Conservation (phyloP, 1,284 basidiomycete species). For the Cryptococcus maquisensis region DNA sequence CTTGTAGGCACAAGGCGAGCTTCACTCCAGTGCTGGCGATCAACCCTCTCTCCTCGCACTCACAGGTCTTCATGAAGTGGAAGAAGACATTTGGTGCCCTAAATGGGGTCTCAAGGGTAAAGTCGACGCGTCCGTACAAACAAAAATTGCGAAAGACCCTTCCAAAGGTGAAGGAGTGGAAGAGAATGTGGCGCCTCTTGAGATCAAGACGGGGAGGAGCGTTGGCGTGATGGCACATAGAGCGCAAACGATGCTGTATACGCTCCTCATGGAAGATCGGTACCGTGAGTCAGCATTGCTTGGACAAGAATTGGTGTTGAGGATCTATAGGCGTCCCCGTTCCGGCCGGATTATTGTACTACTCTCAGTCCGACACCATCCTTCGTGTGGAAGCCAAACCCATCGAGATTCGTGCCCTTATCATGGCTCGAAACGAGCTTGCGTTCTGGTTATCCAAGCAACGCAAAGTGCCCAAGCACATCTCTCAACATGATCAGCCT, state of each 20-base stretch:
- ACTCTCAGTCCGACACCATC: constrained; percentile 84
- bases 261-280: constrained; percentile 81
- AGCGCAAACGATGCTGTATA: constrained; percentile 97
- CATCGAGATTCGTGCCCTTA: constrained; percentile 79
- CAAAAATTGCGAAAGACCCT: constrained; percentile 52
- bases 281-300: constrained; percentile 56
- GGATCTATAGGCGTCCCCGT: constrained; percentile 28
- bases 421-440: constrained; percentile 79
- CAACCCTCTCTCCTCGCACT: constrained; percentile 58
- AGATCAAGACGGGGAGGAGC: constrained; percentile 90
- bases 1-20: constrained; percentile 58
- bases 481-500: neutral
- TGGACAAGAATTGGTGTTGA: neutral
- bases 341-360: constrained; percentile 79
- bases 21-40: constrained; percentile 52
- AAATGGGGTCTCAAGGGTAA: constrained; percentile 94
- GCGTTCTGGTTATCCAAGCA: constrained; percentile 62
- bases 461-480: constrained; percentile 14
- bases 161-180: constrained; percentile 31
- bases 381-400: constrained; percentile 70
- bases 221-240: constrained; percentile 82
- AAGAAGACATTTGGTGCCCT: constrained; percentile 97
- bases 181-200: constrained; percentile 60
- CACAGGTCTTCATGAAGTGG: constrained; percentile 71
- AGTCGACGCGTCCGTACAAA: constrained; percentile 83